Evolutionary conservation across 192 early-diverging fungal genomes (phyloP), one percentile per base, ranked within the genome.

Genomic region (Oehlia diaphana): DNA sequence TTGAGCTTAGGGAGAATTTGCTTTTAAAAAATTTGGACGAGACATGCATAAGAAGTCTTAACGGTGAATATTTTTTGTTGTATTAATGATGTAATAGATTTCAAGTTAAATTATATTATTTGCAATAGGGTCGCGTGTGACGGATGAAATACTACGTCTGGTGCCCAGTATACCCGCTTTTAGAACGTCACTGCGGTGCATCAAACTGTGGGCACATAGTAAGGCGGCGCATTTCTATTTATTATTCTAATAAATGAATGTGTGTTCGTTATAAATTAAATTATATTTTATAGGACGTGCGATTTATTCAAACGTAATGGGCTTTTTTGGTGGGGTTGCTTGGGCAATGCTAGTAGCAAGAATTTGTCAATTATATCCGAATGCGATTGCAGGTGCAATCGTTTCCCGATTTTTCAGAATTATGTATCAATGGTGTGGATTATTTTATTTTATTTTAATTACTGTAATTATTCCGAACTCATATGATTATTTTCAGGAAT

Each of bases 301-400:
- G 0, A 91, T 99, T 70, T 99, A 97, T 83, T 95, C 96, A 5
- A 99, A 99, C 84, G 93, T 96, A 4, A 92, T 98, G 91, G 98
- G 98, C 31, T 99, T 99, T 82, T 90, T 99, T 86, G 98, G 98
- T 73, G 98, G 98, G 83, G 94, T 99, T 62, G 96, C 96, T 5
- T 99, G 98, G 98, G 97, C 98, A 7, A 98, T 99, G 93, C 86
- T 96, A 19, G 95, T 97, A 19, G 98, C 97, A 33, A 86, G 97
- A 33, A 92, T 98, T 37, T 97, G 96, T 82, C 98, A 99, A 83
- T 83, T 98, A 42, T 99, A 96, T 80, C 98, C 98, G 5, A 97
- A 97, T 83, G 96, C 96, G 5, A 92, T 93, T 50, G 95, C 95
- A 3, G 93, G 92, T 23, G 85, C 91, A 3, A 94, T 99, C 68